phyloP scores from a whole-genome alignment of 1,284 basidiomycete species.

The Vanrija sp. region DNA sequence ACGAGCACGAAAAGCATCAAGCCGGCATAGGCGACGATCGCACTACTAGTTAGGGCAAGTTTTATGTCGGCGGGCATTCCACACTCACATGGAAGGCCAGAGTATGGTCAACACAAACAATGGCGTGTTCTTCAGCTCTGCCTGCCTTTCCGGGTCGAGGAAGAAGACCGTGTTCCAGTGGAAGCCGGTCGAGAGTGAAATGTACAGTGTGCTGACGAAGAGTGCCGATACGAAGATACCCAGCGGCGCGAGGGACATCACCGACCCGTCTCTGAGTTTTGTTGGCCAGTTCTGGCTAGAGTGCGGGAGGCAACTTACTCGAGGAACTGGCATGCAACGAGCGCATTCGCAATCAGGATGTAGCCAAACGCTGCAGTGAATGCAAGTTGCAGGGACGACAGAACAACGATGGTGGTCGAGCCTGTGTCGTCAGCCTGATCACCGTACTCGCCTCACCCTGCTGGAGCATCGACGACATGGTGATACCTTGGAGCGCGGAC shows the following conservation, averaged over 20 bases:
- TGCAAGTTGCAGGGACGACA: conserved; percentile 69
- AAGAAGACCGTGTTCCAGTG: conserved; percentile 63
- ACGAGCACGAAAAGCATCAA: conserved; percentile 74
- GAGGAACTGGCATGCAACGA: conserved; percentile 71
- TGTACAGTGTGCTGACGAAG: conserved; percentile 68
- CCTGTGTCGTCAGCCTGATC: conserved; percentile 45
- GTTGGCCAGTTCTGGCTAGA: background rate
- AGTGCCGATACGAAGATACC: conserved; percentile 59
- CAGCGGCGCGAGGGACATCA: conserved; percentile 51
- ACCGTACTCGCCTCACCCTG: conserved; percentile 50
- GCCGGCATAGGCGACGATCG: conserved; percentile 61
- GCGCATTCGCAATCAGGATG: conserved; percentile 68
- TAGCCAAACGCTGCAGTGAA: conserved; percentile 69
- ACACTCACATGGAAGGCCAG: conserved; percentile 72
- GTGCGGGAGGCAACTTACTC: conserved; percentile 31
- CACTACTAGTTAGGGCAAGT: conserved; percentile 49
- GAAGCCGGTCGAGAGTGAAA: conserved; percentile 70
- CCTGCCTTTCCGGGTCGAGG: conserved; percentile 39
- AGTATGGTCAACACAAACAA: conserved; percentile 75
- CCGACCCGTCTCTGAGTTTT: conserved; percentile 61
- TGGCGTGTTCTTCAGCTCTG: conserved; percentile 59
- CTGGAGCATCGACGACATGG: conserved; percentile 67
- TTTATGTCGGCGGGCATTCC: background rate
- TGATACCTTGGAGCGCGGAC: conserved; percentile 69
- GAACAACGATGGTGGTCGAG: conserved; percentile 59